Conservation (phyloP, 108 stramenopile genomes). For the Craspedostauros australis region DNA sequence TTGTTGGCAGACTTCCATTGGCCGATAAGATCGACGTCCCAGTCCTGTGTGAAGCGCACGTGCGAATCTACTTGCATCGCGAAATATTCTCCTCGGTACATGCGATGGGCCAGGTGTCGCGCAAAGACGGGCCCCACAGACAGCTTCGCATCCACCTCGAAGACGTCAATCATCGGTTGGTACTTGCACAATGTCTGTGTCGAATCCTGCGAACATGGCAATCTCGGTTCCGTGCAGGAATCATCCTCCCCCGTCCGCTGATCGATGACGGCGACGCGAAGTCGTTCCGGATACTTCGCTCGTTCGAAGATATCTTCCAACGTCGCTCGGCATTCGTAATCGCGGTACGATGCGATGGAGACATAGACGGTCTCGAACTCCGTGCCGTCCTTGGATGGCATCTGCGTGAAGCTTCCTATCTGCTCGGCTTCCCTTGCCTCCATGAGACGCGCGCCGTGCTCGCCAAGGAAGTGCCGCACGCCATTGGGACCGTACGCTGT, state of each 20-base stretch:
- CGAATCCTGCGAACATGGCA: slow-evolving; percentile 50
- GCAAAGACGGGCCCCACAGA: slow-evolving; percentile 88
- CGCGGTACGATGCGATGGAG: slow-evolving; percentile 71
- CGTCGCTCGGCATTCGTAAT: slow-evolving; percentile 70
- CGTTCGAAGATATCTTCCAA: slow-evolving; percentile 67
- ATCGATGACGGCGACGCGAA: slow-evolving; percentile 75
- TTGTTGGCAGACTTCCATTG: slow-evolving; percentile 79
- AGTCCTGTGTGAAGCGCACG: slow-evolving; percentile 78
- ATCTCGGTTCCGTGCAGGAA: slow-evolving; percentile 37
- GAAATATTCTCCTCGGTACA: slow-evolving; percentile 92
- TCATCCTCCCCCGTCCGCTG: slow-evolving; percentile 44
- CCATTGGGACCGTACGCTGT: slow-evolving; percentile 30
- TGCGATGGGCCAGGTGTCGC: slow-evolving; percentile 74
- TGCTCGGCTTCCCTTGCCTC: slow-evolving; percentile 50
- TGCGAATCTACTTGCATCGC: slow-evolving; percentile 94
- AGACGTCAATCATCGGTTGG: slow-evolving; percentile 53
- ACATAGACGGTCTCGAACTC: slow-evolving; percentile 67
- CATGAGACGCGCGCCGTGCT: slow-evolving; percentile 61
- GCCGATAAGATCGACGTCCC: slow-evolving; percentile 80
- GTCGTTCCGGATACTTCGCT: slow-evolving; percentile 68
- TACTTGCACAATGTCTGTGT: slow-evolving; percentile 63
- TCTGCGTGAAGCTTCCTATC: slow-evolving; percentile 44
- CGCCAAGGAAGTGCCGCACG: slow-evolving; percentile 65
- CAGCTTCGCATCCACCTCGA: slow-evolving; percentile 49
- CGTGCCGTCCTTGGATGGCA: neutral